Conservation (phyloP, 768 basidiomycete species). For the Paxillus rubicundulus region DNA sequence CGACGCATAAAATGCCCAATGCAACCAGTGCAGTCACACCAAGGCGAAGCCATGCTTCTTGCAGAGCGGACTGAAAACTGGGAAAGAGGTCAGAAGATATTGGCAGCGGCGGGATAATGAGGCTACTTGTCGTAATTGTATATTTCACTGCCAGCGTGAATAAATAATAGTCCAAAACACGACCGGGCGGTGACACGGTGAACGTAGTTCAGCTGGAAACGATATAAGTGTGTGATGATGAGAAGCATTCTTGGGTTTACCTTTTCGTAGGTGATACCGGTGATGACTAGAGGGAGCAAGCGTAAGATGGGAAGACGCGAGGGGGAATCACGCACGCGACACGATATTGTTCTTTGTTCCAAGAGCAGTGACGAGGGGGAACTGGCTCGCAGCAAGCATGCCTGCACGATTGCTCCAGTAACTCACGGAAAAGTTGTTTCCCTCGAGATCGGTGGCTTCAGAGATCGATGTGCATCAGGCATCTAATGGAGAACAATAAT, state of each 20-base stretch:
- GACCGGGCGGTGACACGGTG: constrained; percentile 52
- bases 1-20: constrained; percentile 41
- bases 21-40: constrained; percentile 39
- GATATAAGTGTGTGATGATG: constrained; percentile 1
- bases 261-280: constrained; percentile 28
- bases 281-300: constrained; percentile 19
- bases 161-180: constrained; percentile 44
- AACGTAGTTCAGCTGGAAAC: constrained; percentile 34
- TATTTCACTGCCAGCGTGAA: constrained; percentile 39
- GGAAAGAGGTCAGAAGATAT: not conserved
- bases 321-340: constrained; percentile 26
- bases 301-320: not conserved
- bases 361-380: constrained; percentile 43
- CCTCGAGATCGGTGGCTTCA: constrained; percentile 4
- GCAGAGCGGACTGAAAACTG: not conserved
- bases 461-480: too few species aligned
- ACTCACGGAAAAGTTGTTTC: constrained; percentile 6
- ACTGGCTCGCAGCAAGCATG: constrained; percentile 34
- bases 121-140: constrained; percentile 7
- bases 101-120: too few species aligned
- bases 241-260: constrained; percentile 1
- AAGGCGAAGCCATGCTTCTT: constrained; percentile 21
- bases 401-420: constrained; percentile 33
- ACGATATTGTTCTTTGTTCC: constrained; percentile 51
- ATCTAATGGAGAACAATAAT: not conserved